These are phyloP conservation scores for Geranium incanum DNA, from an alignment of 441 rosid species.

Conservation along the genomic window DNA sequence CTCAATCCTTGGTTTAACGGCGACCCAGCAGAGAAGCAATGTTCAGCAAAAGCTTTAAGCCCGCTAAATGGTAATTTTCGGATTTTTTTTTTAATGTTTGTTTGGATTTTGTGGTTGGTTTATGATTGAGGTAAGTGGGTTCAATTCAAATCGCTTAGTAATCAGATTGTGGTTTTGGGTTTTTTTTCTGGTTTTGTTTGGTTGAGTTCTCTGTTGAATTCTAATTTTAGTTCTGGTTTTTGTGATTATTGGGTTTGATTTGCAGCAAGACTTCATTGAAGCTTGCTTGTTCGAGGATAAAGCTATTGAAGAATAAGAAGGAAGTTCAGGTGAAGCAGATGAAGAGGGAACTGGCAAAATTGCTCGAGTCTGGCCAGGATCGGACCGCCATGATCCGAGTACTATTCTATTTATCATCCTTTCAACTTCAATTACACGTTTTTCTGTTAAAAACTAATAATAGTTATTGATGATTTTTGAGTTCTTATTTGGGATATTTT, in stretches of 20 bases:
- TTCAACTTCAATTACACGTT: neutral
- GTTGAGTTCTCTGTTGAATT: neutral
- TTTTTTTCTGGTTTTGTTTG: too few relatives aligned
- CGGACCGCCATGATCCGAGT: constrained; percentile 84
- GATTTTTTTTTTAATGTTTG: neutral
- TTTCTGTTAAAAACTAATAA: too few relatives aligned
- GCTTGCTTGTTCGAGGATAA: constrained; percentile 63
- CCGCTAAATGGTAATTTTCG: constrained; percentile 66
- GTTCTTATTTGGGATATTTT: neutral
- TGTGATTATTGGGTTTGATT: constrained; percentile 10
- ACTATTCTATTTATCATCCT: neutral
- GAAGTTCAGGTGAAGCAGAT: constrained; percentile 62
- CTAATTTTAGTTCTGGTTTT: neutral
- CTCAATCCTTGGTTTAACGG: too few relatives aligned
- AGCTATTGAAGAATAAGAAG: constrained; percentile 67
- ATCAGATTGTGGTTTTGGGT: too few relatives aligned
- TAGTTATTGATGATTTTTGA: neutral
- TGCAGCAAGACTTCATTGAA: constrained; percentile 73
- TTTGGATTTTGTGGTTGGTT: neutral
- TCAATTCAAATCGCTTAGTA: too few relatives aligned
- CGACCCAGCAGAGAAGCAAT: constrained; percentile 15
- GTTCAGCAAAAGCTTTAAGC: constrained; percentile 76
- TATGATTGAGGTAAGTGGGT: too few relatives aligned
- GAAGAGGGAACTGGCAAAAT: constrained; percentile 70
- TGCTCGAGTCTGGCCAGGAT: constrained; percentile 73